Base-by-base conservation (phyloP, 208 protist species). In the Trypanosoma vivax region DNA sequence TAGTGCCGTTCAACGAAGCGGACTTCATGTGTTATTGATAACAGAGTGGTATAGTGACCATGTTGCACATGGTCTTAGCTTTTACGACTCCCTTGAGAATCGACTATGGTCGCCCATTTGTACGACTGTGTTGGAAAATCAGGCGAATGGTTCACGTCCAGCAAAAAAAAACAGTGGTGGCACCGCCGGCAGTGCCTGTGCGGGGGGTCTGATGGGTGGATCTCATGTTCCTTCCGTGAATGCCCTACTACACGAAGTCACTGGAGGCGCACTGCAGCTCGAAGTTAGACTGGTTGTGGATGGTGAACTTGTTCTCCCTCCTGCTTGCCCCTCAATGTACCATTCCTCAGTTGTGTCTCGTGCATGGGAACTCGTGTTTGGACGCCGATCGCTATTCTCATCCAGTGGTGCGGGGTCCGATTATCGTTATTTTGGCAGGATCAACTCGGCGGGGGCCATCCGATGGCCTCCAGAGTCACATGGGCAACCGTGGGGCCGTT, bases 171-270 rank as follows among this genome's bases (percentile, higher is more conserved):
- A 40, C 10, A 24, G 29, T 0, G 24, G n/a, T 3, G 6, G 13
- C 24, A 14, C 3, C 6, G n/a, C 49, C 19, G 18, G 0, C 11
- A 21, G 19, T 30, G 24, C 13, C 34, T 23, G 5, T 30, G 35
- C 13, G n/a, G 37, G 4, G 13, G 25, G 5, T 60, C 49, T 84
- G 1, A 61, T 51, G 5, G 76, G 76, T 24, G 49, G 52, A 25
- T 74, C 55, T 35, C 76, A 84, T 54, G 63, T 70, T 0, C 69
- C 72, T 9, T 84, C 76, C 6, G 43, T 70, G 38, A 84, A 84
- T 27, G 38, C 35, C 11, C 61, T 72, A 37, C 45, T 84, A 10
- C 43, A 33, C 30, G 61, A 74, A 21, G 31, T 70, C 28, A 48
- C 51, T 5, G 11, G 51, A 23, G 29, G 42, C 31, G 30, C 18